A percentile compares a stretch with the other conserved stretches of the same genome.
Evolutionary conservation across 805 yeast genomes (phyloP).

Genomic region (Candida vartiovaarae): DNA sequence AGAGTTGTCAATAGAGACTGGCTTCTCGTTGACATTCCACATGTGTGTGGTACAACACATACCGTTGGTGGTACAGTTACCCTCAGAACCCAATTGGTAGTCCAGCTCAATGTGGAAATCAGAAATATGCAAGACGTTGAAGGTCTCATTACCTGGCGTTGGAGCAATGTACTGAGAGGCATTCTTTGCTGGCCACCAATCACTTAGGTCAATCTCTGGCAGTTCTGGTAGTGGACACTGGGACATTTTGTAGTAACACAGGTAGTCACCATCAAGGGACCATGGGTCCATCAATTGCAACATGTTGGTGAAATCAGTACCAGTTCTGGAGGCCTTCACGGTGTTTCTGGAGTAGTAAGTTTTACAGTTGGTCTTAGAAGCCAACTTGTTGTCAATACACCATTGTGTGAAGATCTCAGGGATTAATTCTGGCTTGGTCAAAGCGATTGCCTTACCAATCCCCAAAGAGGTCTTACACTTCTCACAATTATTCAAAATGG

Average conservation of each 20-base stretch:
- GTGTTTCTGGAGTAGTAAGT: constrained; percentile 32
- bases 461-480: constrained; percentile 30
- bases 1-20: constrained; percentile 12
- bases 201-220: constrained; percentile 38
- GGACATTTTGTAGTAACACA: constrained; percentile 45
- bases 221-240: constrained; percentile 49
- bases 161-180: constrained; percentile 33
- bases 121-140: constrained; percentile 58
- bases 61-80: constrained; percentile 41
- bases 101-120: constrained; percentile 60
- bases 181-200: constrained; percentile 39
- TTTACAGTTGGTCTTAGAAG: constrained; percentile 23
- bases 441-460: constrained; percentile 31
- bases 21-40: constrained; percentile 8
- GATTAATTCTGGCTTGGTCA: constrained; percentile 34
- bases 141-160: constrained; percentile 37
- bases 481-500: constrained; percentile 22
- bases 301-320: constrained; percentile 45
- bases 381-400: constrained; percentile 32
- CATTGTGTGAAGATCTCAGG: constrained; percentile 35
- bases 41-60: constrained; percentile 53
- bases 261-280: constrained; percentile 50
- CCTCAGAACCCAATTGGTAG: constrained; percentile 47
- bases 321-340: constrained; percentile 29
- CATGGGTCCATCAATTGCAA: constrained; percentile 44